Evolutionary conservation across 192 early-diverging fungal genomes (phyloP), one percentile per base, ranked within the genome.

Genomic region (Radiomyces spectabilis): DNA sequence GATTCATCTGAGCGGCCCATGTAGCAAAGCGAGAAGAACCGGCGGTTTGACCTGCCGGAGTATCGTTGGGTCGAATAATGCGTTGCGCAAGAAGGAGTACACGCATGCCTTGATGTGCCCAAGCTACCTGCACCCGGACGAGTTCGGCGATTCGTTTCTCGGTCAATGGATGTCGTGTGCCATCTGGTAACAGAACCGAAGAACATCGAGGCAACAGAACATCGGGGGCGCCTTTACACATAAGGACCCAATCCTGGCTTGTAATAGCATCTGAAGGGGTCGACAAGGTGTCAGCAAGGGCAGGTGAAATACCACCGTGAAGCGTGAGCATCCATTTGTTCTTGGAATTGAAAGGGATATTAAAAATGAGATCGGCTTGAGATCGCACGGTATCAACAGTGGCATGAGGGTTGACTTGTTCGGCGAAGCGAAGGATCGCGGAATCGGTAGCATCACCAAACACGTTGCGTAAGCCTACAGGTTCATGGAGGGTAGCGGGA

Each of bases 381-480:
- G 54, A 39, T 9, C 51, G 40, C 13, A 51, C 46, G 18, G 61
- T 41, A 29, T 59, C 53, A 5, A 41, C 24, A 31, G 33, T 53
- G 5, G 33, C 13, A 3, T 31, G 29, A 3, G 55, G 54, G 25
- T 65, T 33, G n/a, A 56, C 42, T 8, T 49, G n/a, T 0, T 80
- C 79, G 7, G 82, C 71, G 61, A 89, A 89, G 5, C 84, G 76
- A 19, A 95, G 69, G 1, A 97, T 63, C 5, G 89, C 91, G 35
- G 74, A 71, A 59, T 95, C 94, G 5, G 92, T 97, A 18, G 90
- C 81, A 73, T 97, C 91, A 21, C 94, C 94, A 27, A 73, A 61
- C 41, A 84, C 66, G 7, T 40, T 68, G 25, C 88, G 80, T 43
- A 88, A 78, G 19, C 57, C 21, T 16, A 82, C 51, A 6, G 87